Base-by-base conservation (phyloP, 352 stramenopile species). In the Phytophthora hibernalis region DNA sequence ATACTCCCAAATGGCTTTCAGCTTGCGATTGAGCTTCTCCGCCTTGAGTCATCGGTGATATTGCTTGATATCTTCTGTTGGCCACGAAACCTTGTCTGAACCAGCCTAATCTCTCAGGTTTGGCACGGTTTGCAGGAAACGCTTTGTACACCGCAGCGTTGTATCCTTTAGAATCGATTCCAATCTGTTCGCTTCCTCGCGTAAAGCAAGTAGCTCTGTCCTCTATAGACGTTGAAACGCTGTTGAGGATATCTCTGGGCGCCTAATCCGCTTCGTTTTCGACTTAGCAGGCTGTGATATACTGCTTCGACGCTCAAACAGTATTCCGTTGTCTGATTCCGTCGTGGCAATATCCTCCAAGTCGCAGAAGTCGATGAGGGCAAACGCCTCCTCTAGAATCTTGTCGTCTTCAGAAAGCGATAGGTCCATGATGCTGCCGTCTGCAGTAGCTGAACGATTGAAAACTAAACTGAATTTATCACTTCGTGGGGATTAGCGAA, bases 321-420 rank as follows among this genome's bases (percentile, higher is more conserved):
- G 33, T 2, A 9, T 2, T 40, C 28, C 28, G 4, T 9, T 9
- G 12, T 13, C 11, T 16, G 40, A 5, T 15, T 24, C 18, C 13
- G 35, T 21, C 22, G 16, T 31, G 24, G 16, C 13, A 21, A 9
- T 45, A 24, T 53, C 54, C 28, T 24, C 38, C n/a, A 30, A 18
- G 15, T 55, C 57, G 22, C 44, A 49, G 1, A 30, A 21, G n/a
- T 56, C 51, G 21, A 45, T 52, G 21, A 61, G 24, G 1, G 31
- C 51, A 22, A 61, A 56, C 11, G 31, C 51, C 4, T 44, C 49
- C 24, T 68, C 60, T 8, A 57, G 40, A 26, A 61, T 44, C 13
- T 50, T 50, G 22, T 52, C 50, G 40, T 42, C 22, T 15, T 61
- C 50, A 20, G 50, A 16, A 16, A 68, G 28, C 18, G 42, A 52